Evolutionary conservation across 495 filamentous ascomycete genomes (phyloP), one percentile per base, ranked within the genome.

Genomic region (Podospora australis): DNA sequence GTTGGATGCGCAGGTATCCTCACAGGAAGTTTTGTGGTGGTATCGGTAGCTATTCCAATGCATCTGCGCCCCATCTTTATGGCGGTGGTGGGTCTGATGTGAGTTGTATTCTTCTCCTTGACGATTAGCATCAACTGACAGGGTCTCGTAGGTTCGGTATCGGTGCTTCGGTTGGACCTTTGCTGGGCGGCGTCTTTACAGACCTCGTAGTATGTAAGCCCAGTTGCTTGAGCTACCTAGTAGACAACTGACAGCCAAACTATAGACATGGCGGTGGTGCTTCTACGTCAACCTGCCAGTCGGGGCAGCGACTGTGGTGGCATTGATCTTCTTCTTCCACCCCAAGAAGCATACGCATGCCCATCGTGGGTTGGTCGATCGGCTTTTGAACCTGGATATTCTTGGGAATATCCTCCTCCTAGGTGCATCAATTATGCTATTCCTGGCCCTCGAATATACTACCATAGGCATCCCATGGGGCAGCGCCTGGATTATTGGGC

Each of bases 111-210:
- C 23, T 24, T 20, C 58, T 16, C 20, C 59, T 6, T 29, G 70
- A 1, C 68, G n/a, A n/a, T n/a, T n/a, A 70, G 54, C 4, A 16
- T 71, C 70, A 44, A 72, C 73, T 4, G 54, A 71, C 28, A 21
- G 2, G 1, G 38, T 48, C 7, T n/a, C n/a, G n/a, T n/a, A 60
- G 46, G 61, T 55, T 57, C 26, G 59, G 57, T 22, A 72, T 67
- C 66, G 72, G 72, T 55, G 71, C 58, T 59, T 73, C 56, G 58
- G 57, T 55, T 9, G 62, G 57, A 2, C 57, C 71, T 36, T 46
- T 73, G 0, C 41, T 81, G 2, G 79, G 79, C 10, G 79, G 79
- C 4, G 71, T 67, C 2, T 78, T 82, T 45, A 80, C 77, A 0
- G 69, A 75, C 16, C 56, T 62, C 3, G 57, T 65, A 50, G 58